phyloP scores from a whole-genome alignment of 2,329 filamentous ascomycete species.

The Fonsecaea multimorphosa region DNA sequence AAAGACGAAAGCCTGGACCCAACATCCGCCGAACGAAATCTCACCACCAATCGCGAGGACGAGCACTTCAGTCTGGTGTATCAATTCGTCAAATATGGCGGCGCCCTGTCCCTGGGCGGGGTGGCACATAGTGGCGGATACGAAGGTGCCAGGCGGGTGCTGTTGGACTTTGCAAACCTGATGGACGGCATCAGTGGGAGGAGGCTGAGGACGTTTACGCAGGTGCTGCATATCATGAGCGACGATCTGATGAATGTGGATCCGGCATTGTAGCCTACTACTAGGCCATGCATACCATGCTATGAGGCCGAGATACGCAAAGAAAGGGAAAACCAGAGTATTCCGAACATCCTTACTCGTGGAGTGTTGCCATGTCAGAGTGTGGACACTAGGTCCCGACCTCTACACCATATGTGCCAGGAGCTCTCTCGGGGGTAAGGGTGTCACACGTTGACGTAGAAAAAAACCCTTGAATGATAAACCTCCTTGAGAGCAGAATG shows the following conservation, averaged over 20 bases:
- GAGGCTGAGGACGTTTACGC: conserved; percentile 58
- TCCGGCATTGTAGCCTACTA: conserved; percentile 26
- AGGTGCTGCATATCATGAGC: conserved; percentile 62
- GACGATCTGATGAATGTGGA: conserved; percentile 45
- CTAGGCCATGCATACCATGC: too few relatives aligned
- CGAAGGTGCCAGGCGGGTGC: conserved; percentile 57
- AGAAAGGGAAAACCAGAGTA: background rate
- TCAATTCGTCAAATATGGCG: conserved; percentile 57
- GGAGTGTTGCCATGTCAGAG: background rate
- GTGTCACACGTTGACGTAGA: background rate
- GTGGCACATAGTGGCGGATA: conserved; percentile 58
- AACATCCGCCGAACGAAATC: conserved; percentile 31
- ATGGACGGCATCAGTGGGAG: conserved; percentile 61
- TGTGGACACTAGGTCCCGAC: background rate
- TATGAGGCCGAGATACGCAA: background rate
- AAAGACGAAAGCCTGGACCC: conserved; percentile 25
- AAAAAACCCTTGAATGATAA: background rate
- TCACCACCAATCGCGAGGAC: conserved; percentile 43
- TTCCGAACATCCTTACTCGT: background rate
- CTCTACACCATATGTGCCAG: background rate
- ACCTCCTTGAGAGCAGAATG: background rate
- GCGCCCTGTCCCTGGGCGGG: conserved; percentile 56
- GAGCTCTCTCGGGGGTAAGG: background rate
- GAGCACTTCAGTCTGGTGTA: conserved; percentile 28
- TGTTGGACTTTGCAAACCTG: conserved; percentile 59